Conservation (phyloP, 345 rosid genomes). For the Raphanus sativus region DNA sequence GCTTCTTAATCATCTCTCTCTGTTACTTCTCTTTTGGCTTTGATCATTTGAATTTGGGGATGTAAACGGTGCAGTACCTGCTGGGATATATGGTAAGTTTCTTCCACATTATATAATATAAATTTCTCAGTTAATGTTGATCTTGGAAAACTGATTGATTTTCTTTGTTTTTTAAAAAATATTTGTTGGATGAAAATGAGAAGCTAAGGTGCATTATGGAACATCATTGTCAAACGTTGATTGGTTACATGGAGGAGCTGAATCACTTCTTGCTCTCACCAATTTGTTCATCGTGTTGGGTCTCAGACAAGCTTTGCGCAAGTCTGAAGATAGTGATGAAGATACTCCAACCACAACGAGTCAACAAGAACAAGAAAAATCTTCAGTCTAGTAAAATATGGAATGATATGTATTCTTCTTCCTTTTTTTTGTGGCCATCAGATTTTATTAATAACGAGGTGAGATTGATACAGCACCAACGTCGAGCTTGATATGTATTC, state of each 20-base stretch:
- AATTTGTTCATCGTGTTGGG: conserved; percentile 88
- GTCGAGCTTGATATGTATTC: too few relatives aligned
- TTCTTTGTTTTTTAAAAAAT: conserved; percentile 18
- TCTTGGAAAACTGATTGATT: background rate
- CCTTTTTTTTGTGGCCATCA: too few relatives aligned
- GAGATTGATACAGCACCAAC: too few relatives aligned
- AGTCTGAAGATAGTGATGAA: conserved; percentile 27
- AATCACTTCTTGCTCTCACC: conserved; percentile 82
- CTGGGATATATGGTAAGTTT: conserved; percentile 77
- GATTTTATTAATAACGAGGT: too few relatives aligned
- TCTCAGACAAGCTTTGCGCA: conserved; percentile 71
- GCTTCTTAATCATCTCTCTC: conserved; percentile 25
- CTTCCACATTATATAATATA: background rate
- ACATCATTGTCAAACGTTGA: conserved; percentile 91
- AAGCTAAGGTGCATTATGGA: conserved; percentile 88
- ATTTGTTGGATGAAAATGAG: conserved; percentile 29
- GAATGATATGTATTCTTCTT: background rate
- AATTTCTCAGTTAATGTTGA: background rate
- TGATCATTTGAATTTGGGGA: background rate
- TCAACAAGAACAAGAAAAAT: conserved; percentile 27
- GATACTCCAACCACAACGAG: background rate
- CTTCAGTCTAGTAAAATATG: background rate
- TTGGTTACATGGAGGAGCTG: conserved; percentile 95
- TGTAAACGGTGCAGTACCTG: conserved; percentile 57
- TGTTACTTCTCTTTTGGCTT: conserved; percentile 14